A percentile compares a stretch with the other conserved stretches of the same genome.
Conservation (phyloP, 2,329 filamentous ascomycete genomes). For the Diaporthe nobilis region DNA sequence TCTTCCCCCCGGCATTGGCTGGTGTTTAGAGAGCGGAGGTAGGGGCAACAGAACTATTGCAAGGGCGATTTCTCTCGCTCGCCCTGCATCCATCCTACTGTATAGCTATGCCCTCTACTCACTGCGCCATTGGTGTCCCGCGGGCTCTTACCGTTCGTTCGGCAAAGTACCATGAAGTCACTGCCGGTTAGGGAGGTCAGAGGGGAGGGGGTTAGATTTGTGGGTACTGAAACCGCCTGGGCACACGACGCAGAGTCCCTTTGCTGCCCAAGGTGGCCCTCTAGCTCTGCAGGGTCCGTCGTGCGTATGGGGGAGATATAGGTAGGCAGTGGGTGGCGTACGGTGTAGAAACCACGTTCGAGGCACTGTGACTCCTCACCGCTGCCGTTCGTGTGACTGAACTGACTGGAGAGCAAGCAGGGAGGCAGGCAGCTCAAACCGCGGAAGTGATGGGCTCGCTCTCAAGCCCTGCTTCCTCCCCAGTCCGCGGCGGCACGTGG, state of each 20-base stretch:
- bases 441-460: neutral
- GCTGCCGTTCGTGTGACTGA: neutral
- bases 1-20: neutral
- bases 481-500: neutral
- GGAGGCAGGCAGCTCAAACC: neutral
- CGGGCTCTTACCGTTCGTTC: neutral
- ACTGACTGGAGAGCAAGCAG: neutral
- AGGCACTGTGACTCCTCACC: slow-evolving; percentile 11
- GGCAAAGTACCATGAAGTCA: neutral
- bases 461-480: neutral
- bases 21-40: too few species aligned
- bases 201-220: neutral
- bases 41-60: too few species aligned
- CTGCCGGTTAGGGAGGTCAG: neutral
- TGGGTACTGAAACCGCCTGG: neutral
- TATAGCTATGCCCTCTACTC: too few species aligned
- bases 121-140: neutral
- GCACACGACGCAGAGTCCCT: neutral
- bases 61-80: too few species aligned
- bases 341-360: neutral
- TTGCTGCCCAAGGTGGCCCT: neutral
- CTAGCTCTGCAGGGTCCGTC: slow-evolving; percentile 13
- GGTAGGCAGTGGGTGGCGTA: neutral
- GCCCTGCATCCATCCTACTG: too few species aligned
- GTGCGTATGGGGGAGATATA: neutral